Evolutionary conservation across 192 early-diverging fungal genomes (phyloP), one percentile per base, ranked within the genome.

Genomic region (Ramicandelaber brevisporus): DNA sequence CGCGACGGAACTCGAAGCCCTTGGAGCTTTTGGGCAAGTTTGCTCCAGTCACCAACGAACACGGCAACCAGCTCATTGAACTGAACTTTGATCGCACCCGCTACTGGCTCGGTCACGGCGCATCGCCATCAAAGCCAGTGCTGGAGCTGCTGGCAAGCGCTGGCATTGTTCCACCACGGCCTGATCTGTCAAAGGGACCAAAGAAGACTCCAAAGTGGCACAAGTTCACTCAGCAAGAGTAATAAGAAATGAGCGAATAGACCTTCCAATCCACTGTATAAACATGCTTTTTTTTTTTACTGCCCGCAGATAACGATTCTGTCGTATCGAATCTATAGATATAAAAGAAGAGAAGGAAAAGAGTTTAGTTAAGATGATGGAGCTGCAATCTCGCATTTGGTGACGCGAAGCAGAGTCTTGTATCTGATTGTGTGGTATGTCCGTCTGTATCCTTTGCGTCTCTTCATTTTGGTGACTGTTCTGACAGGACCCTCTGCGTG

Each of bases 21-120:
- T 59, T 98, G 21, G 92, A 93, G 48, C 53, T 71, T 33, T 58
- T 98, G 17, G 92, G 92, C 37, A 79, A 72, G 14, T 98, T 72
- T 56, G 78, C 76, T 44, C 79, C 86, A n/a, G 50, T 70, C 36
- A 39, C 39, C 9, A 38, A 48, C 9, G 48, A 70, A 10, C 73
- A 73, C 13, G 52, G 66, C 30, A 93, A 95, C 49, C 73, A 77
- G 22, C n/a, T n/a, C n/a, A 54, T 98, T 23, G 71, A 77, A 20
- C 53, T 92, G 29, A 71, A 89, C 40, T 59, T 70, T 50, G 78
- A 73, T 20, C 70, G 88, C 19, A 75, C 78, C 47, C 89, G 95
- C 50, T 88, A 98, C 50, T 98, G 92, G 92, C 52, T 98, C 25
- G 76, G 73, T 11, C 82, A 83, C 14, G 92, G 92, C 5, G 92